Base-by-base conservation (phyloP, 345 rosid genomes). In the Camelina neglecta region DNA sequence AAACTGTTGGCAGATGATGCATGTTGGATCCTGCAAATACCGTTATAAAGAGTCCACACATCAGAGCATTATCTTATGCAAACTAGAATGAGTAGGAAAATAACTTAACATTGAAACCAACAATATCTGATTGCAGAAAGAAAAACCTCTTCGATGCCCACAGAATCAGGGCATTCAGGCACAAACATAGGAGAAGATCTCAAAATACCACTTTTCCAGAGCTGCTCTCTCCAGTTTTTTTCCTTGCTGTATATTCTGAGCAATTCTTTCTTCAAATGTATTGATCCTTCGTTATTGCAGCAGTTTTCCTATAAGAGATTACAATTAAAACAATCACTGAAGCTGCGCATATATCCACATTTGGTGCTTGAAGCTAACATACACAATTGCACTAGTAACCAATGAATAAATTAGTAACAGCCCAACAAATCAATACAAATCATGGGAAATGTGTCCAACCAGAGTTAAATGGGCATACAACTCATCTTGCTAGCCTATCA, bases 1-100 rank as follows among this genome's bases (percentile, higher is more conserved):
- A 87, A 84, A 87, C 77, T 92, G 97, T 82, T 82, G 88, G 81
- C 98, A 94, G 71, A 94, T 94, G 69, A 92, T 75, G 83, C 98
- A 94, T 38, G 88, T 85, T 76, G 88, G 89, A 85, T 92, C 97
- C 97, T 94, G 79, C 79, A 86, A 80, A 81, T 55, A 54, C 26
- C 68, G 72, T 42, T 67, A 67, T 24, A 68, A 82, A 75, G 42
- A 29, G 33, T 60, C 48, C 61, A 47, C 58, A 42, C 9, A 31
- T 73, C 45, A 59, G 64, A 51, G 69, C 2, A n/a, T 66, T 72
- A 36, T 65, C 59, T 39, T 72, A 60, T 29, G 67, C 33, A 78
- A 58, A 62, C 69, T 50, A 49, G 50, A 45, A 50, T 42, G 55
- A 60, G 41, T 20, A 42, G 5, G 5, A 62, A 39, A 41, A 62